Conservation (phyloP, 257 asterid species). For the Penstemon newberryi region DNA sequence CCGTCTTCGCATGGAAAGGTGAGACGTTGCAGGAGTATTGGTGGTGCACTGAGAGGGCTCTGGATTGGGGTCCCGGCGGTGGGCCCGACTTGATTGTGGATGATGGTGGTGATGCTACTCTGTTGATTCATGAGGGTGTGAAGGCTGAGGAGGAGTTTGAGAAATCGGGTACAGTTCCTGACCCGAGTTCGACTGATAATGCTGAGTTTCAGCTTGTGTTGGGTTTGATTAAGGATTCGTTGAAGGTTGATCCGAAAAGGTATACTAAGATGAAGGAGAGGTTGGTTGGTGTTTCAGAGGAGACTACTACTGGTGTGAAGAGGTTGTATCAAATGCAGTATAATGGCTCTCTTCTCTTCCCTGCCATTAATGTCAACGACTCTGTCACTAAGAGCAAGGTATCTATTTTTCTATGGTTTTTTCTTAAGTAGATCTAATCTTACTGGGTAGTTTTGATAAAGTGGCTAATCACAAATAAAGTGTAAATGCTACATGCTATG, state of each 20-base stretch:
- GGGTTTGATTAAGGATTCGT: conserved; percentile 58
- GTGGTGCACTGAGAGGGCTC: conserved; percentile 95
- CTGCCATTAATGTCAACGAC: conserved; percentile 25
- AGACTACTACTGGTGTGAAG: conserved; percentile 92
- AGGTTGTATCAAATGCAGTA: conserved; percentile 89
- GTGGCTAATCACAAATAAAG: too few relatives aligned
- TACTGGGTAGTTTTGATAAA: too few relatives aligned
- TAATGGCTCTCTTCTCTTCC: conserved; percentile 69
- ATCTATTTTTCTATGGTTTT: neutral
- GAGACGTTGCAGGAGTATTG: conserved; percentile 67
- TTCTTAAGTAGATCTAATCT: neutral
- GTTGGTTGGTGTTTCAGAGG: conserved; percentile 87
- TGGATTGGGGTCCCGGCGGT: conserved; percentile 86
- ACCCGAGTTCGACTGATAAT: conserved; percentile 72
- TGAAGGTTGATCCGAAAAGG: conserved; percentile 61
- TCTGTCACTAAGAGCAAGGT: conserved; percentile 98
- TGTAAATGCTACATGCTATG: too few relatives aligned
- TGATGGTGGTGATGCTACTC: conserved; percentile 83
- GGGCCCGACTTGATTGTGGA: conserved; percentile 88
- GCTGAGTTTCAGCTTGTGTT: conserved; percentile 81
- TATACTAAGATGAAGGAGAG: conserved; percentile 80
- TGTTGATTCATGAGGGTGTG: conserved; percentile 84
- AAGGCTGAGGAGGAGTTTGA: conserved; percentile 78
- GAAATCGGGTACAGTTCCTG: conserved; percentile 60
- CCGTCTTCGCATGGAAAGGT: too few relatives aligned